Base-by-base conservation (phyloP, 2,329 filamentous ascomycete genomes). In the Botrytis byssoidea region DNA sequence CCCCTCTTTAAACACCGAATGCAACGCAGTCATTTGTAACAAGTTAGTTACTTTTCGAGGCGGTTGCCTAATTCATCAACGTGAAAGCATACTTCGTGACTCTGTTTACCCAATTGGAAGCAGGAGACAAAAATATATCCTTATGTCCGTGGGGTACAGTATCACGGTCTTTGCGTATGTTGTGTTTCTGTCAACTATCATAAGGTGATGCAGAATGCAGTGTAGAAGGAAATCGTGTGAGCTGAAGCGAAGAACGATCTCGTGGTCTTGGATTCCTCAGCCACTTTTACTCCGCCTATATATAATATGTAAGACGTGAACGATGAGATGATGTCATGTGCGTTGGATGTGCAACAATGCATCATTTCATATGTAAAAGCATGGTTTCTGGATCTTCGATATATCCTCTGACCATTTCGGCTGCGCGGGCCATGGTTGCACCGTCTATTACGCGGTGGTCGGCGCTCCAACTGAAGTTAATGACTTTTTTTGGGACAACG, bases 391-490 rank as follows among this genome's bases (percentile, higher is more conserved):
- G 93, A 80, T 93, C 90, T 84, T 98, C 95, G 57, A 98, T 88
- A 78, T 93, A 89, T 70, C 86, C 86, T 78, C 90, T 90, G 35
- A 98, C 92, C 75, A 92, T 88, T 79, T 95, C 94, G 20, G 94
- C 94, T 82, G 95, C 95, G 77, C 95, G 88, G 32, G 96, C 96
- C 88, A 97, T 94, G 74, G 95, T 97, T 65, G 95, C 95, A 2
- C 96, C 96, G 83, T 99, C 96, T 65, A 98, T 90, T 71, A 98
- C 93, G 32, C 96, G 87, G 83, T 99, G 96, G 83, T 98, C 95
- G 9, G 95, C 95, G 82, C 93, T 95, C 95, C 95, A 98, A 83
- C 95, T 98, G 79, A 98, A 94, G 81, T 97, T 94, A 81, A 92
- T 91, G 75, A 97, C 88, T 80, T 97, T 91, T 82, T 90, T 93